Evolutionary conservation across 805 yeast genomes (phyloP).

Genomic region (Yamadazyma takamatsuzukensis): DNA sequence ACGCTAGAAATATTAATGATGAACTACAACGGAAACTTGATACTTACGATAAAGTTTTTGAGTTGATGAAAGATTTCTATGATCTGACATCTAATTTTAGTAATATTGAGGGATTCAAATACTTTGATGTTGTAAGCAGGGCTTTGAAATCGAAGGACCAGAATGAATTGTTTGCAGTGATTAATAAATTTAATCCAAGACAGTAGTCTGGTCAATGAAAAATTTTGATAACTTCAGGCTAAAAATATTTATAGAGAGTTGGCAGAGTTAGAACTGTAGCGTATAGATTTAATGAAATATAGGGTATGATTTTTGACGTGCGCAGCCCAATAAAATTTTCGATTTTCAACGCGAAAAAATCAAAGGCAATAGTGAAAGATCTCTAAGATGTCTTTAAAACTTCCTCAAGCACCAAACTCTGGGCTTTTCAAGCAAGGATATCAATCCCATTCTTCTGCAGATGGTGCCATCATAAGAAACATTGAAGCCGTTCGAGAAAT

Average conservation of each 20-base stretch:
- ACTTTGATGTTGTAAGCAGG: conserved; percentile 9
- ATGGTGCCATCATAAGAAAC: conserved; percentile 91
- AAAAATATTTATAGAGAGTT: too few relatives aligned
- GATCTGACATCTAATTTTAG: conserved; percentile 6
- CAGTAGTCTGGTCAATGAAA: too few relatives aligned
- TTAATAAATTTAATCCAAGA: conserved; percentile 3
- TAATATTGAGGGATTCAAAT: conserved; percentile 6
- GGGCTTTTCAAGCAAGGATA: conserved; percentile 96
- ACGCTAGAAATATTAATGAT: conserved; percentile 37
- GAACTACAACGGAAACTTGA: conserved; percentile 7
- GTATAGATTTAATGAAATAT: too few relatives aligned
- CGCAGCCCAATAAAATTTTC: too few relatives aligned
- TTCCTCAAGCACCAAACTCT: conserved; percentile 90
- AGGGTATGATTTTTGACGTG: too few relatives aligned
- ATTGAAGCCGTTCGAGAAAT: conserved; percentile 94
- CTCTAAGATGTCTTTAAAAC: conserved; percentile 80
- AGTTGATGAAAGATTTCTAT: conserved; percentile 9
- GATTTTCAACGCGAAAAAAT: conserved; percentile 5
- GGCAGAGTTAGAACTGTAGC: too few relatives aligned
- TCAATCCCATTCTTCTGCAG: conserved; percentile 79
- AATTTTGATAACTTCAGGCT: too few relatives aligned
- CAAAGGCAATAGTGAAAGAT: conserved; percentile 1
- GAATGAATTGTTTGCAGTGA: conserved; percentile 8
- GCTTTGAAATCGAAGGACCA: conserved; percentile 9
- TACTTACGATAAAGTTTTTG: conserved; percentile 9